Conservation (phyloP, 1,284 basidiomycete genomes). For the Apiotrichum veenhuisii region DNA sequence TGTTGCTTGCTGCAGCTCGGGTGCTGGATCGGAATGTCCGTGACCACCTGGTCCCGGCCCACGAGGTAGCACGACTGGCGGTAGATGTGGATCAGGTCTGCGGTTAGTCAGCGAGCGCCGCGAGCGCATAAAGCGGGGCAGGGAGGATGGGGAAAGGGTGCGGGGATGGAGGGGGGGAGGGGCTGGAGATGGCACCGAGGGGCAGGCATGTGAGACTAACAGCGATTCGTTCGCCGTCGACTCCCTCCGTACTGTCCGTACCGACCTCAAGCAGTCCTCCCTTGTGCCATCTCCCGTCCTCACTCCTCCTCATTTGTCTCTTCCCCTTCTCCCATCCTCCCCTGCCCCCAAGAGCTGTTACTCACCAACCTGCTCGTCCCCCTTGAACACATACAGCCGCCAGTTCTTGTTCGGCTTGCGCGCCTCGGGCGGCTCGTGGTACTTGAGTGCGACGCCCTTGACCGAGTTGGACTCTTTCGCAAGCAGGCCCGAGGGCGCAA, state of each 20-base stretch:
- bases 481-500: slow-evolving; percentile 78
- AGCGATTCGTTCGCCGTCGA: too few relatives aligned
- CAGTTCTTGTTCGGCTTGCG: slow-evolving; percentile 83
- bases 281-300: too few relatives aligned
- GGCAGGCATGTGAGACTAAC: too few relatives aligned
- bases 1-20: slow-evolving; percentile 99
- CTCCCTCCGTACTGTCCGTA: too few relatives aligned
- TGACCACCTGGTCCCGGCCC: slow-evolving; percentile 77
- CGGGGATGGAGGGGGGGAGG: too few relatives aligned
- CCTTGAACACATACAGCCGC: slow-evolving; percentile 97
- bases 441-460: slow-evolving; percentile 86
- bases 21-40: slow-evolving; percentile 87
- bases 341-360: slow-evolving; percentile 17
- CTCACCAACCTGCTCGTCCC: slow-evolving; percentile 83
- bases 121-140: background rate
- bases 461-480: slow-evolving; percentile 93
- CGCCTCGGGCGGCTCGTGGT: slow-evolving; percentile 98
- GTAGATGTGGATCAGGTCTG: slow-evolving; percentile 85
- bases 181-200: too few relatives aligned
- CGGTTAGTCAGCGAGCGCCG: background rate
- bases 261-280: too few relatives aligned
- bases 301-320: too few relatives aligned
- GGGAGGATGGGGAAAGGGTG: background rate
- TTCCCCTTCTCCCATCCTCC: too few relatives aligned
- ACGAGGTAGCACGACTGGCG: slow-evolving; percentile 91